A percentile compares a stretch with the other conserved stretches of the same genome.
These are phyloP conservation scores for Fistulinella prunicolor DNA, from an alignment of 768 basidiomycete species.

Conservation along the genomic window DNA sequence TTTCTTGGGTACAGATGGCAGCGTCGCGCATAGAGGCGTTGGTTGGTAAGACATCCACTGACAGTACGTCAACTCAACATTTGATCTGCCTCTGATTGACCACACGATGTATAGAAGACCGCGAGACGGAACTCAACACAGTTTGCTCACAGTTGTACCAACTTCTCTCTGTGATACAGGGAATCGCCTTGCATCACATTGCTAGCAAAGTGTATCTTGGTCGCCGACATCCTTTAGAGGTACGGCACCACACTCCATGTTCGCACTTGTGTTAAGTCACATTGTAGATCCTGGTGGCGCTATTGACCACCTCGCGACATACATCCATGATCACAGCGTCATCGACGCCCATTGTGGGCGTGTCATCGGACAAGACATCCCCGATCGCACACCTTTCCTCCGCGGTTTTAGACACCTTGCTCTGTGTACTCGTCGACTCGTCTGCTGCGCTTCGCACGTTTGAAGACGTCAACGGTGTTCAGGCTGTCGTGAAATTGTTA, in stretches of 20 bases:
- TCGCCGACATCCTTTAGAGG: conserved; percentile 66
- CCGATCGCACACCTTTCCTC: conserved; percentile 56
- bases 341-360: neutral
- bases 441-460: conserved; percentile 71
- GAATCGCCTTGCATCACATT: conserved; percentile 65
- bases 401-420: conserved; percentile 74
- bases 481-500: conserved; percentile 80
- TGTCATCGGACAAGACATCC: conserved; percentile 22
- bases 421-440: conserved; percentile 89
- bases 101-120: conserved; percentile 35
- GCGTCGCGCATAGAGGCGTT: conserved; percentile 50
- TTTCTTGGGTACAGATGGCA: conserved; percentile 58
- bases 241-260: conserved; percentile 21
- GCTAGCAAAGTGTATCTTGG: conserved; percentile 69
- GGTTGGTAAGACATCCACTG: conserved; percentile 43
- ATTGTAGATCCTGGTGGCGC: conserved; percentile 65
- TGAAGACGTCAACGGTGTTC: conserved; percentile 74
- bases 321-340: conserved; percentile 35
- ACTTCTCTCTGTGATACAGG: conserved; percentile 71
- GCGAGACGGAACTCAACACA: conserved; percentile 44
- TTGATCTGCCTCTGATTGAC: conserved; percentile 1
- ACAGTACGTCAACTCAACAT: conserved; percentile 33
- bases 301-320: conserved; percentile 70
- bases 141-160: conserved; percentile 54
- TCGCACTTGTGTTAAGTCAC: conserved; percentile 5